Evolutionary conservation across 768 basidiomycete species (phyloP).

Genomic region (Pleurotus djamor): DNA sequence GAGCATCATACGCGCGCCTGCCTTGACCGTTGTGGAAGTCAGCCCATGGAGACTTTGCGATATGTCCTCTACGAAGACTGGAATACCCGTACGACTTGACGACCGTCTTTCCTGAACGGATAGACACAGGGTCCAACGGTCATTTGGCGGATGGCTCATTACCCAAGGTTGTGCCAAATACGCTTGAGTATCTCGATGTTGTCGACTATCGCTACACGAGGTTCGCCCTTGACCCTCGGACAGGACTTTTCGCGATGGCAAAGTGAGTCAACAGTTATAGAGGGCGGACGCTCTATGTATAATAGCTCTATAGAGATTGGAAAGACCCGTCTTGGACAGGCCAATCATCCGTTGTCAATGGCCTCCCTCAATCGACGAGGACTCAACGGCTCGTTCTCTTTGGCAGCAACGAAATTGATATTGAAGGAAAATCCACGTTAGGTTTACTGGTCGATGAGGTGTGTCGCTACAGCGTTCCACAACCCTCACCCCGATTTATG

Average conservation of each 20-base stretch:
- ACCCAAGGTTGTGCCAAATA: not conserved
- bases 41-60: constrained; percentile 75
- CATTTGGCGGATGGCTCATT: not conserved
- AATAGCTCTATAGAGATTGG: constrained; percentile 71
- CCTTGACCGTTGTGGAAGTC: constrained; percentile 53
- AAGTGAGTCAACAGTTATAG: constrained; percentile 46
- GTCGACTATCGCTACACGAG: constrained; percentile 93
- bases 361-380: constrained; percentile 52
- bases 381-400: constrained; percentile 74
- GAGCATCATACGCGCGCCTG: not conserved
- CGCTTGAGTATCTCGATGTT: constrained; percentile 53
- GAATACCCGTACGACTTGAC: constrained; percentile 76
- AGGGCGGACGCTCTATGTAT: not conserved
- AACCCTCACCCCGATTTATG: constrained; percentile 2
- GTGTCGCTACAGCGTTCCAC: constrained; percentile 12
- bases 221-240: constrained; percentile 83
- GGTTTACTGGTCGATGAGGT: constrained; percentile 90
- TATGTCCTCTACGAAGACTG: constrained; percentile 70
- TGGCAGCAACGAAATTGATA: constrained; percentile 85
- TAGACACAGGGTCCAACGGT: constrained; percentile 24
- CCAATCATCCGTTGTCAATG: constrained; percentile 58
- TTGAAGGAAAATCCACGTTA: constrained; percentile 80
- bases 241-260: constrained; percentile 79
- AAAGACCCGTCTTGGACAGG: constrained; percentile 75
- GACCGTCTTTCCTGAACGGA: constrained; percentile 65